Evolutionary conservation across 495 filamentous ascomycete species (phyloP), one percentile per base, ranked within the genome.

Genomic region (Lasiosphaeria miniovina): DNA sequence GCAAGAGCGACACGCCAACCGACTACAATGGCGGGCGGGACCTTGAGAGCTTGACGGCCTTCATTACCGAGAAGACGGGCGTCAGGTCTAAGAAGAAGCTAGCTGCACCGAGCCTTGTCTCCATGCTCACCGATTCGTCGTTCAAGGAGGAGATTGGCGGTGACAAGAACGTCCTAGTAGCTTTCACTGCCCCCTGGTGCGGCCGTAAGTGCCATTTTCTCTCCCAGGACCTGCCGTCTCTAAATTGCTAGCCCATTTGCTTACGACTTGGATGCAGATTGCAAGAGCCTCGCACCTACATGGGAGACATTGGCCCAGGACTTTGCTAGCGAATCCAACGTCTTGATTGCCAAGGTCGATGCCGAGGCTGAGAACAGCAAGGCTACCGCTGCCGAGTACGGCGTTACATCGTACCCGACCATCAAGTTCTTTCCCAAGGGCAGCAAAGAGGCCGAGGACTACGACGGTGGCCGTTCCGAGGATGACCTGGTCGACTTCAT

Each of bases 351-450:
- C 68, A 97, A 98, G 80, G 88, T 98, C 55, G 92, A 98, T 68
- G 90, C 90, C 68, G 92, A 97, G 74, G 87, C 89, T 5, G 87
- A 89, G 61, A 90, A 90, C 74, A 78, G 88, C 70, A 93, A 91
- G 74, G 82, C 84, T 46, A 85, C 86, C 15, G 89, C 93, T 41
- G 73, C 84, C 64, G 88, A 86, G 57, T 90, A 93, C 65, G 89
- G 86, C 60, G 84, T 98, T 51, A 82, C 80, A 53, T 88, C 87
- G 34, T 98, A 93, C 83, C 94, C 94, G 35, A 98, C 94, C 60
- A 94, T 98, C 81, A 96, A 95, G 81, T 98, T 89, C 84, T 98
- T 98, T 82, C 88, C 93, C 69, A 88, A 87, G 75, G 93, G 93
- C 67, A 90, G 87, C 58, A 90, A 82, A 57, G 87, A 87, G 60